phyloP scores from a whole-genome alignment of 805 yeast species.

The Sugiyamaella lignohabitans region DNA sequence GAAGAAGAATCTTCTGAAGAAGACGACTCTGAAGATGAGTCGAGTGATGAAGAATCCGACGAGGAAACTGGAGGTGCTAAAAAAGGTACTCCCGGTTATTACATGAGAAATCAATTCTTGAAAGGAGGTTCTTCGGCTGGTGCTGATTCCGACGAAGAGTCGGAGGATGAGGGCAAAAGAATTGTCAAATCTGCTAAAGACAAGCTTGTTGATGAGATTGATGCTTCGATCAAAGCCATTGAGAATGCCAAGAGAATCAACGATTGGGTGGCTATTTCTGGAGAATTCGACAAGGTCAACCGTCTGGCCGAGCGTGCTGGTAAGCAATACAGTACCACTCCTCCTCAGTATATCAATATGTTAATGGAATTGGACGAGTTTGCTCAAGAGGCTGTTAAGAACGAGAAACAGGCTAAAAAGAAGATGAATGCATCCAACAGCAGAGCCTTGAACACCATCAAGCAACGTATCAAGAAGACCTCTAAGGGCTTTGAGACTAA shows the following conservation, averaged over 20 bases:
- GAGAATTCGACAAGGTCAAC: constrained; percentile 71
- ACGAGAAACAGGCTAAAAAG: constrained; percentile 51
- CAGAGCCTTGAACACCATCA: constrained; percentile 78
- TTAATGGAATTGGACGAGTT: constrained; percentile 68
- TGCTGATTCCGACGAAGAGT: constrained; percentile 51
- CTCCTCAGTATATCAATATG: constrained; percentile 61
- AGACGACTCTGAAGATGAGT: constrained; percentile 33
- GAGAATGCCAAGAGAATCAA: constrained; percentile 61
- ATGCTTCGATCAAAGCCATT: constrained; percentile 55
- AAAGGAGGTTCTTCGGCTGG: constrained; percentile 36
- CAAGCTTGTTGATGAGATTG: constrained; percentile 83
- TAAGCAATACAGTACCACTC: constrained; percentile 72
- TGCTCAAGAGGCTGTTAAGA: constrained; percentile 45
- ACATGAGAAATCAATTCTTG: constrained; percentile 30
- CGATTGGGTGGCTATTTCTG: constrained; percentile 71
- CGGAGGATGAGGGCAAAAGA: constrained; percentile 66
- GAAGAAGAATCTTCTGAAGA: constrained; percentile 41
- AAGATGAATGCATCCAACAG: constrained; percentile 77
- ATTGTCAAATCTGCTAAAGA: constrained; percentile 93
- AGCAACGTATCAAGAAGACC: constrained; percentile 81
- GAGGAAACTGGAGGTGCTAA: constrained; percentile 33
- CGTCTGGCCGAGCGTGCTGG: constrained; percentile 59
- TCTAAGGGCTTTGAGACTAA: constrained; percentile 59
- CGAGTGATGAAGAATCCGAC: constrained; percentile 32
- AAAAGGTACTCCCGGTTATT: constrained; percentile 28